Base-by-base conservation (phyloP, 1,284 basidiomycete genomes). In the Sphagnurus paluster region DNA sequence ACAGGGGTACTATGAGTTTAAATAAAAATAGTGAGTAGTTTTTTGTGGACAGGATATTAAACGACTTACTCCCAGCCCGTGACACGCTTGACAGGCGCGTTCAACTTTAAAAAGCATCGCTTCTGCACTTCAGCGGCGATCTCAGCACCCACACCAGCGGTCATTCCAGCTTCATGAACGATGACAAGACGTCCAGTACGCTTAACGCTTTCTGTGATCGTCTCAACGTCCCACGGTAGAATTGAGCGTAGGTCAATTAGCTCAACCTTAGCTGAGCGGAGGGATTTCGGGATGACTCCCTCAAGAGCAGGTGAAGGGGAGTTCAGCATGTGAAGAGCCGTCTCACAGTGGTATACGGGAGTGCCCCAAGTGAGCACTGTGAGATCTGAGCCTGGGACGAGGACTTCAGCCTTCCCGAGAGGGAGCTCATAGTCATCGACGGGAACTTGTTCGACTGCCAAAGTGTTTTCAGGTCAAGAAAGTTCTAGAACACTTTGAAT, bases 301-400 rank as follows among this genome's bases (percentile, higher is more conserved):
- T 81, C 79, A n/a, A 97, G 69, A 13, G 76, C 66, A 4, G 77
- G 64, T 0, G 88, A 81, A 0, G 95, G 93, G 48, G 76, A 71
- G 2, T 65, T 65, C 16, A 94, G 70, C 60, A 92, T 69, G 53
- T 80, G 75, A 3, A 93, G 62, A 0, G 90, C 89, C 38, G 86
- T 77, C 67, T 95, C 90, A 66, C 92, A 93, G 52, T 90, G 86
- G 69, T 94, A 97, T 19, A 98, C 68, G 0, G 94, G 92, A 10
- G 93, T 95, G 11, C 94, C 94, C 82, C 92, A 98, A 4, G 90
- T 84, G 21, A 98, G 76, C 5, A 98, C 67, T 0, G 95, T 98
- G 7, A 98, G 68, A 61, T 97, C 93, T 1, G 79, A 75, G 1
- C 95, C 95, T 0, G 76, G 60, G 1, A 75, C 67, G 2, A 98